Evolutionary conservation across 768 basidiomycete genomes (phyloP).

Genomic region (Hygrophorus pudorinus): DNA sequence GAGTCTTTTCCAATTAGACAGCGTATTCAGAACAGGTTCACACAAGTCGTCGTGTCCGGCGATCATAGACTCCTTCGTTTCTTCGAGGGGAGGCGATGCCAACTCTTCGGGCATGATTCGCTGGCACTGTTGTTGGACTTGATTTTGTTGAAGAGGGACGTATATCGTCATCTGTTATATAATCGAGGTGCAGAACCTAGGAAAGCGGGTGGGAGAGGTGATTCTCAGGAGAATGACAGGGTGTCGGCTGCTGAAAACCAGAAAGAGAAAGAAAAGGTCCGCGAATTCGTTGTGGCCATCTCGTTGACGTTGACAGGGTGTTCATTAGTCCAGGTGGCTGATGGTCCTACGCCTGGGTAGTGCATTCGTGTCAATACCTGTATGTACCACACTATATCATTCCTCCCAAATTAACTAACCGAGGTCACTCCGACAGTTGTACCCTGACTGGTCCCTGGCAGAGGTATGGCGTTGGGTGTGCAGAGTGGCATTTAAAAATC

Average conservation of each 20-base stretch:
- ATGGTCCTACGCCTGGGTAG: constrained; percentile 51
- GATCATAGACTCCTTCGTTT: too few species aligned
- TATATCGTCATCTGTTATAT: constrained; percentile 74
- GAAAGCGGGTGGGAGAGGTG: constrained; percentile 14
- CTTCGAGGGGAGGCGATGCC: too few species aligned
- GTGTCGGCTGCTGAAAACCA: constrained; percentile 5
- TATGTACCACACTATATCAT: constrained; percentile 25
- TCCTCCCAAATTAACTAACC: constrained; percentile 18
- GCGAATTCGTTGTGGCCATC: not conserved
- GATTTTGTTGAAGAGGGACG: constrained; percentile 71
- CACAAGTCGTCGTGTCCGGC: too few species aligned
- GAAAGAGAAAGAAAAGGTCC: constrained; percentile 8
- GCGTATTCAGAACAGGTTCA: too few species aligned
- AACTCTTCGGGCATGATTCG: constrained; percentile 74
- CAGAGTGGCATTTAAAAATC: too few species aligned
- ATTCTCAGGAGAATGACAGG: constrained; percentile 1
- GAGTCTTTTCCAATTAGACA: too few species aligned
- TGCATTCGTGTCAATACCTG: constrained; percentile 64
- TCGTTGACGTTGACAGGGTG: not conserved
- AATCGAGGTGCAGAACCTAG: constrained; percentile 66
- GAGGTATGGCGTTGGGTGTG: too few species aligned
- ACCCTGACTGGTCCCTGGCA: too few species aligned
- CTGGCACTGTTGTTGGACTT: constrained; percentile 70
- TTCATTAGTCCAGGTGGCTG: constrained; percentile 43
- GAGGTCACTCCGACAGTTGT: constrained; percentile 30